Conservation (phyloP, 1,284 basidiomycete genomes). For the Moesziomyces globuligerus region DNA sequence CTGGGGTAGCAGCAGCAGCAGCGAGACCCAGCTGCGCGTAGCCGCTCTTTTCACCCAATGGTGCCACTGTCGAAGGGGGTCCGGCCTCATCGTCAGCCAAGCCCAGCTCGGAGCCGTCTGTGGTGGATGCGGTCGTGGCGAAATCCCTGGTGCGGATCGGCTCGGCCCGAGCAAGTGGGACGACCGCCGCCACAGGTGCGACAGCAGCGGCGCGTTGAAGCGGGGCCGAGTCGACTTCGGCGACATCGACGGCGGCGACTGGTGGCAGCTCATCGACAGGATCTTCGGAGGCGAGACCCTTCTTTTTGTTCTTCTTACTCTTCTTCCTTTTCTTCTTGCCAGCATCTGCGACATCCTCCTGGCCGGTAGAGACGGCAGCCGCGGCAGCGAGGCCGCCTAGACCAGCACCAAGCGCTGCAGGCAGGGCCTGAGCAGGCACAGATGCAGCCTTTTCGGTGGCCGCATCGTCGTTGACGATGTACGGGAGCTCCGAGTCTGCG, state of each 20-base stretch:
- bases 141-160: constrained; percentile 22
- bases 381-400: constrained; percentile 34
- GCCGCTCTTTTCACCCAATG: constrained; percentile 24
- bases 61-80: constrained; percentile 12
- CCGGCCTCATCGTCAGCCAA: constrained; percentile 25
- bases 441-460: constrained; percentile 1
- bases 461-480: constrained; percentile 28
- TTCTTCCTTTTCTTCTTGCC: constrained; percentile 20
- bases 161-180: too few species aligned
- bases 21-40: constrained; percentile 31
- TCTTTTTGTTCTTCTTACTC: constrained; percentile 28
- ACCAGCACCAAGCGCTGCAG: constrained; percentile 27
- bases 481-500: constrained; percentile 33
- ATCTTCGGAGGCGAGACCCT: constrained; percentile 1
- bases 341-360: not conserved
- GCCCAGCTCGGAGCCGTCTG: constrained; percentile 19
- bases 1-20: constrained; percentile 16
- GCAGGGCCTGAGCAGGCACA: constrained; percentile 20
- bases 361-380: constrained; percentile 15
- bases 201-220: constrained; percentile 5
- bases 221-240: constrained; percentile 1
- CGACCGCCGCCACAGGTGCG: constrained; percentile 4
- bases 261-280: constrained; percentile 3
- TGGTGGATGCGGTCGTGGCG: constrained; percentile 13
- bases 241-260: constrained; percentile 2